These are phyloP conservation scores for Neoconidiobolus thromboides DNA, from an alignment of 371 early-diverging fungal species.

Conservation along the genomic window DNA sequence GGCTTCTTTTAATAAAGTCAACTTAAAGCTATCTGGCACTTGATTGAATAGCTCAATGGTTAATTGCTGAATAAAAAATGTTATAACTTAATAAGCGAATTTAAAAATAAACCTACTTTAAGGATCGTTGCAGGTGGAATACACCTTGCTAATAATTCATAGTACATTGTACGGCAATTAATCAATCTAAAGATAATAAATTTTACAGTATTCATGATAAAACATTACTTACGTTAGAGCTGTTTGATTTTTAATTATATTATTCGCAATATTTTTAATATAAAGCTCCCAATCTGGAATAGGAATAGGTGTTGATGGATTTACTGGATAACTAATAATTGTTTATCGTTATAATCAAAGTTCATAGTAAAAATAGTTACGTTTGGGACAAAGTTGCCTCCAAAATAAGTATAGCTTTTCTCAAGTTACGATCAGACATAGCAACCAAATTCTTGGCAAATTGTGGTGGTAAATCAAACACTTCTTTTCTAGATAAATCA, in stretches of 20 bases:
- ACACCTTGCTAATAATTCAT: constrained; percentile 74
- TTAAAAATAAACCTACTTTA: constrained; percentile 22
- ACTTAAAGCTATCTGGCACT: no score
- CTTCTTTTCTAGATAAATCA: constrained; percentile 57
- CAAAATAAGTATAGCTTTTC: constrained; percentile 75
- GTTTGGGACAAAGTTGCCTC: constrained; percentile 23
- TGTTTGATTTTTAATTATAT: constrained; percentile 54
- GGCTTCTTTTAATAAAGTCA: no score
- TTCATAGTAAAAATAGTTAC: no score
- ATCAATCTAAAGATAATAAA: constrained; percentile 26
- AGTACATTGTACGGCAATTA: constrained; percentile 53
- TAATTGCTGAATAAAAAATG: no score
- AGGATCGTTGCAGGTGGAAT: constrained; percentile 71
- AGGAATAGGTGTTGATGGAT: constrained; percentile 12
- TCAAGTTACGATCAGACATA: constrained; percentile 62
- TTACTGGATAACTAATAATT: no score
- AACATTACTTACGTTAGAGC: constrained; percentile 25
- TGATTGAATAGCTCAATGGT: no score
- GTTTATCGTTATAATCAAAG: no score
- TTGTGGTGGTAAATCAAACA: constrained; percentile 35
- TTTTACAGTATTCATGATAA: background rate
- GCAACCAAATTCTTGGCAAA: constrained; percentile 48
- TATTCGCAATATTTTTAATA: constrained; percentile 41
- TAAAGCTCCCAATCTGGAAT: constrained; percentile 82
- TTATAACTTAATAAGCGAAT: no score